Conservation (phyloP, 352 stramenopile genomes). For the Globisporangium ultimum region DNA sequence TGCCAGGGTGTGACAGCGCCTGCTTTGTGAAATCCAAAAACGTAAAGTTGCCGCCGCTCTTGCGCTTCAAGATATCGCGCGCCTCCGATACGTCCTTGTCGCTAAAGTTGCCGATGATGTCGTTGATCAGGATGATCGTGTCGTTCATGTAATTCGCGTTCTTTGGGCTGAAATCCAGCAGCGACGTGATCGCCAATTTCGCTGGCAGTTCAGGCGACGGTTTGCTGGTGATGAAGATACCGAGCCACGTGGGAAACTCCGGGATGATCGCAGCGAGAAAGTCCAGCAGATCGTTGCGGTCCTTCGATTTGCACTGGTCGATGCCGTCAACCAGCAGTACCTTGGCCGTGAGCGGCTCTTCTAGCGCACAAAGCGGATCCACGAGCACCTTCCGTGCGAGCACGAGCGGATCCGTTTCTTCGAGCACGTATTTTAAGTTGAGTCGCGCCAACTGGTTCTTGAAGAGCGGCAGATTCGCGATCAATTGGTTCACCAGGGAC, state of each 20-base stretch:
- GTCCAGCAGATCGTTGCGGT: conserved; percentile 64
- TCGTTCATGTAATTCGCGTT: conserved; percentile 64
- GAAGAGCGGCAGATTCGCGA: conserved; percentile 57
- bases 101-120: conserved; percentile 51
- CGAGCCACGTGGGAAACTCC: conserved; percentile 66
- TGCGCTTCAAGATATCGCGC: conserved; percentile 51
- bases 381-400: conserved; percentile 73
- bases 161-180: conserved; percentile 69
- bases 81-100: conserved; percentile 39
- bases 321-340: conserved; percentile 75
- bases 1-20: conserved; percentile 63
- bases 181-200: conserved; percentile 58
- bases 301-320: conserved; percentile 53
- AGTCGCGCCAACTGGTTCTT: conserved; percentile 81
- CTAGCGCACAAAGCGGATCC: conserved; percentile 64
- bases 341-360: conserved; percentile 55
- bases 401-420: conserved; percentile 66
- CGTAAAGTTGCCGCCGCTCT: conserved; percentile 72
- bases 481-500: conserved; percentile 81
- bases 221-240: conserved; percentile 70
- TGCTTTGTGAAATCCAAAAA: conserved; percentile 82
- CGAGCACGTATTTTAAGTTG: conserved; percentile 79
- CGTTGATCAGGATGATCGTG: conserved; percentile 45
- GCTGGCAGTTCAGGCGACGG: conserved; percentile 53
- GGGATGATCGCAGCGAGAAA: conserved; percentile 61